Evolutionary conservation across 495 filamentous ascomycete genomes (phyloP), one percentile per base, ranked within the genome.

Genomic region (Hypoxylon crocopeplum): DNA sequence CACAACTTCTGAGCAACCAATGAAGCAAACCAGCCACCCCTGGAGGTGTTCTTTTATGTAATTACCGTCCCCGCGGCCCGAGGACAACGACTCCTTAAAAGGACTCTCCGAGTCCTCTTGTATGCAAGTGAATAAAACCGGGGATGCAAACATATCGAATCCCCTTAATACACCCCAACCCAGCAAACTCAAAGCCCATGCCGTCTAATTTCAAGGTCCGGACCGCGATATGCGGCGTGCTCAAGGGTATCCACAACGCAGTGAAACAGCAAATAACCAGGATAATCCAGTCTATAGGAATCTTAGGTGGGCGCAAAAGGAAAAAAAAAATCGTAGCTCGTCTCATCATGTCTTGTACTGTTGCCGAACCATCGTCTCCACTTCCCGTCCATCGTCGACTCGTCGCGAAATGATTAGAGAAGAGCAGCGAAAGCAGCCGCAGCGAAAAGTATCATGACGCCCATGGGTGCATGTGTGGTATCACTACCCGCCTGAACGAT

Each of bases 201-300:
- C 37, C 29, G n/a, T 17, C 44, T 36, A 38, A 52, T 17, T 30
- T 48, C 20, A 51, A 22, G 41, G 36, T 32, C 48, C 24, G 36
- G 51, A 22, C 53, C 21, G 25, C 32, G 12, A 46, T 50, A 20
- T 56, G 30, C 33, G 52, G 33, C 38, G 34, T 20, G 33, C 47
- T 29, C 29, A 49, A 53, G 61, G 61, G 61, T 64, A 64, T 64
- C 61, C 42, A 59, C 39, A 38, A 29, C 46, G 34, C 32, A 51
- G 36, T 40, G 25, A 40, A 59, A 64, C 37, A 34, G 24, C 10
- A 42, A 41, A 47, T 20, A 37, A 46, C 22, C 39, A 48, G 37
- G 27, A 16, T 20, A 25, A 40, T 48, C 41, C 32, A 36, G 19
- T 27, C 20, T 20, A 58, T 40, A 46, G 27, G 10, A 34, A 34